Base-by-base conservation (phyloP, 768 basidiomycete species). In the Gloeostereum incarnatum region DNA sequence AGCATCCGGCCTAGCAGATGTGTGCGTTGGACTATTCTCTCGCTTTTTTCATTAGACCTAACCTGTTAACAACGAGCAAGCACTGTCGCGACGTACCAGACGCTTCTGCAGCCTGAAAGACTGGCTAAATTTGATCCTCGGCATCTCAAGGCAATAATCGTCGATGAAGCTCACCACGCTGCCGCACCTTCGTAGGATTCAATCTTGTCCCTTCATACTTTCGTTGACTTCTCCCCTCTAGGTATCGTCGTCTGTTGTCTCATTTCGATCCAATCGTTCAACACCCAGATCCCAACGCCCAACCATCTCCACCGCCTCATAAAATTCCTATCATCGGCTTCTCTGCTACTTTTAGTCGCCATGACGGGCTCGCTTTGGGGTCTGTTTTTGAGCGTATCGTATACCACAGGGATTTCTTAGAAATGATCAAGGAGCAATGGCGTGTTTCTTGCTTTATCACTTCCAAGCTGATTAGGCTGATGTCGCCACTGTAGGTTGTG, bases 91-190 rank as follows among this genome's bases (percentile, higher is more conserved):
- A 93, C 90, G 3, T 90, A 87, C 51, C 90, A 96, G 56, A 94
- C 87, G 0, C 63, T 93, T 8, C 65, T 78, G 23, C 79, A 72
- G 40, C 56, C 67, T 4, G 60, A 71, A 6, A 70, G 88, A 14
- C 52, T 91, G 39, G 65, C 64, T 5, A 94, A 93, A 54, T 94
- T 93, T 53, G 66, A 80, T 50, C 81, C 83, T 3, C 50, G 56
- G 7, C 50, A 44, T 32, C 58, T 88, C 44, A 89, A 83, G 49
- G 83, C 81, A 11, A 66, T 96, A 42, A 78, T 94, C 31, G 67
- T 96, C 3, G 92, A 96, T 50, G 92, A 96, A 59, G 93, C 93
- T 1, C 94, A 97, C 54, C 94, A 98, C 57, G 86, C 93, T 20
- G 92, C 88, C 26, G 87, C 93, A 6, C 80, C 82, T 21, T 91